Conservation (phyloP, 495 filamentous ascomycete species). For the Trichoderma parareesei region DNA sequence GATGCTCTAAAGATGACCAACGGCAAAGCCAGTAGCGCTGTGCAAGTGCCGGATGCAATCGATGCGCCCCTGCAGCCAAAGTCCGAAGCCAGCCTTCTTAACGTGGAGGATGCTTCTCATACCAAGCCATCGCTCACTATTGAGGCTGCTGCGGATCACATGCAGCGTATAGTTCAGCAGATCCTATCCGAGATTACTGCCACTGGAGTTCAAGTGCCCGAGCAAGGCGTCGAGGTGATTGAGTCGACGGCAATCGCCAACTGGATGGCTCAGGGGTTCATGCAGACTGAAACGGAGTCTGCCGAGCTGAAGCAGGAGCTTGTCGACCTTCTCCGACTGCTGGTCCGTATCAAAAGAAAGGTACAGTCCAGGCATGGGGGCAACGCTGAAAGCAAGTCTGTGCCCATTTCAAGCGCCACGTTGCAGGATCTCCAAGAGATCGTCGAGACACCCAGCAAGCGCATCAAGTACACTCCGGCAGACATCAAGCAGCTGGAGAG, state of each 20-base stretch:
- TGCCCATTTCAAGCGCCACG: neutral
- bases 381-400: neutral
- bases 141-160: conserved; percentile 1
- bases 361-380: neutral
- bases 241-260: neutral
- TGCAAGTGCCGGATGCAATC: neutral
- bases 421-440: conserved; percentile 3
- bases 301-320: neutral
- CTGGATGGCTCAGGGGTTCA: conserved; percentile 1
- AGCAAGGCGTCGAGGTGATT: neutral
- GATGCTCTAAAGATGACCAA: neutral
- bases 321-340: neutral
- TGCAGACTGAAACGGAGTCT: neutral
- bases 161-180: neutral
- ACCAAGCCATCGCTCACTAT: neutral
- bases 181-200: conserved; percentile 1
- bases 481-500: neutral
- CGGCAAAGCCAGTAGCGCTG: neutral
- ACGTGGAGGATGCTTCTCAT: neutral
- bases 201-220: neutral
- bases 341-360: conserved; percentile 6
- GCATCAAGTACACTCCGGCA: neutral
- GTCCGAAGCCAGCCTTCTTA: neutral
- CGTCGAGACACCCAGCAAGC: neutral
- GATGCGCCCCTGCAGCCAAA: neutral